Base-by-base conservation (phyloP, 441 rosid species). In the Populus hybrid region DNA sequence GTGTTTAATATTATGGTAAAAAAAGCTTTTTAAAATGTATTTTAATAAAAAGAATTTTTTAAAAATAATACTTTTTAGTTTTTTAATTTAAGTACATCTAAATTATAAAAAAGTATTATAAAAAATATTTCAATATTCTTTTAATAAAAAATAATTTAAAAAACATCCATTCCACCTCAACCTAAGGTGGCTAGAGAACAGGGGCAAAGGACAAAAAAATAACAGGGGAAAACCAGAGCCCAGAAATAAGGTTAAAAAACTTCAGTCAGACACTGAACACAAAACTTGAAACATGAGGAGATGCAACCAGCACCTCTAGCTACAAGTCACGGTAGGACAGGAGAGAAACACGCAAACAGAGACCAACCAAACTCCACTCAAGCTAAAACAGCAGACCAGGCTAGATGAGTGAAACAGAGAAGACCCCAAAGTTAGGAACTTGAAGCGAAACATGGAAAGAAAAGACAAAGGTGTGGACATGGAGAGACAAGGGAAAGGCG, bases 401-500 rank as follows among this genome's bases (percentile, higher is more conserved):
- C 23, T 5, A 63, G 71, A 72, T 65, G 83, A 69, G 38, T 19
- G 30, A 67, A 75, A 21, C 4, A 36, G 24, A 26, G 75, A 75
- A 34, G 78, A 75, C 28, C 69, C n/a, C 82, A 42, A 4, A 19
- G 63, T 66, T 81, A 76, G 79, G 67, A 79, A 38, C 77, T 81
- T 71, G 83, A 61, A 70, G 42, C 36, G 14, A 32, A 35, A 40
- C n/a, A 78, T 79, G 83, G 78, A 73, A 71, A 82, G 77, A 79
- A 84, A 67, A 80, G 81, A 57, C 73, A 83, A 79, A 78, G 83
- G 68, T 61, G 78, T 30, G 32, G 32, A 30, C 32, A 4, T 74
- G 85, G 85, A 82, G 80, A 78, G 84, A 82, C 78, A 79, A 34
- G 68, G 81, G 73, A 78, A 81, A 79, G 84, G 83, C 72, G 87